Conservation (phyloP, 2,329 filamentous ascomycete genomes). For the Aspergillus novofumigatus region DNA sequence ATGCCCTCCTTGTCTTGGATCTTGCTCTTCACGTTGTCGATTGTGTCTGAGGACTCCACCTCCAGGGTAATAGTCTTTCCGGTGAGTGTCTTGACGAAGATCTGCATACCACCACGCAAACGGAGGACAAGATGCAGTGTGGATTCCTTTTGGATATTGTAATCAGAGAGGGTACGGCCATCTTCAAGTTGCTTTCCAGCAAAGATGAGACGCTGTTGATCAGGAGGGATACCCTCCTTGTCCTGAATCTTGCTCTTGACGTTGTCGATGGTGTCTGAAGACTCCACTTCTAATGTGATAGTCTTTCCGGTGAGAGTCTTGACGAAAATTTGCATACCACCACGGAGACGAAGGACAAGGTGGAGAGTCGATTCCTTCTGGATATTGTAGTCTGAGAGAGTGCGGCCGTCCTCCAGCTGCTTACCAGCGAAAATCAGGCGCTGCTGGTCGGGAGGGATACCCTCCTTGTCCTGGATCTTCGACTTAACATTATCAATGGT, state of each 20-base stretch:
- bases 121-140: slow-evolving; percentile 77
- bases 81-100: slow-evolving; percentile 80
- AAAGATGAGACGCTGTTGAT: slow-evolving; percentile 91
- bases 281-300: slow-evolving; percentile 87
- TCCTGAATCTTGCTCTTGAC: slow-evolving; percentile 87
- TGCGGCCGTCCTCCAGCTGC: slow-evolving; percentile 92
- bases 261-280: slow-evolving; percentile 87
- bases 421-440: slow-evolving; percentile 94
- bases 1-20: slow-evolving; percentile 81
- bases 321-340: slow-evolving; percentile 63
- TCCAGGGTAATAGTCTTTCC: slow-evolving; percentile 68
- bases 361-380: slow-evolving; percentile 89
- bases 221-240: slow-evolving; percentile 82
- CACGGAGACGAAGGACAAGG: slow-evolving; percentile 79
- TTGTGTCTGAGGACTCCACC: slow-evolving; percentile 64
- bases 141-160: slow-evolving; percentile 94
- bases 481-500: slow-evolving; percentile 96
- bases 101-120: slow-evolving; percentile 78
- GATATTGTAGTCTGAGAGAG: slow-evolving; percentile 89
- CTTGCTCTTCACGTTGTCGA: slow-evolving; percentile 67
- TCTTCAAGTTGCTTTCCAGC: slow-evolving; percentile 93
- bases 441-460: slow-evolving; percentile 93
- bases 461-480: slow-evolving; percentile 98
- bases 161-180: slow-evolving; percentile 83
- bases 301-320: slow-evolving; percentile 74